phyloP scores from a whole-genome alignment of 176 grass and related monocot genomes.

The Saccharum officinarum region DNA sequence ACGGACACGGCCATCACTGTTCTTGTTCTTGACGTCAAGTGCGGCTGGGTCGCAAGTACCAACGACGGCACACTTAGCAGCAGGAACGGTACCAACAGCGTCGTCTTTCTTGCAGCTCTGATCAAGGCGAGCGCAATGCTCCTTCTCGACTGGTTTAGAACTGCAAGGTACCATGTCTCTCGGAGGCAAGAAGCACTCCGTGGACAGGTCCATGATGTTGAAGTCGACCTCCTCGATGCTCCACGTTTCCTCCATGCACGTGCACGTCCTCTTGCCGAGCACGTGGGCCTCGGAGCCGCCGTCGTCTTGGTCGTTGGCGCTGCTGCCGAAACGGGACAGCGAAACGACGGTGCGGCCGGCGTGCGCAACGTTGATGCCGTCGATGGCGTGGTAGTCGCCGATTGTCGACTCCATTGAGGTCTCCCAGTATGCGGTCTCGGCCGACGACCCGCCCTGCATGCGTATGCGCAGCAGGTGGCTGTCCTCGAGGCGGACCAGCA shows the following conservation, averaged over 20 bases:
- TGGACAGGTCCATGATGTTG: constrained; percentile 65
- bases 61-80: not conserved
- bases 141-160: not conserved
- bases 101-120: constrained; percentile 14
- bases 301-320: not conserved
- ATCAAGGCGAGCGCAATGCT: not conserved
- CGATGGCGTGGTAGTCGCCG: constrained; percentile 67
- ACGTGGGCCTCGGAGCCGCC: constrained; percentile 5
- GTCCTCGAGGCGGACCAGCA: constrained; percentile 75
- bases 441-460: not conserved
- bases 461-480: constrained; percentile 56
- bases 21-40: not conserved
- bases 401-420: constrained; percentile 67
- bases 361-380: constrained; percentile 83
- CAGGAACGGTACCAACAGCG: not conserved
- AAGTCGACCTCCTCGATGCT: constrained; percentile 82
- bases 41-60: not conserved
- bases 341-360: constrained; percentile 58
- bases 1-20: not conserved
- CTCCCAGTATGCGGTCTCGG: constrained; percentile 66
- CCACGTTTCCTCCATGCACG: constrained; percentile 72
- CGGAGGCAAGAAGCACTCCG: constrained; percentile 75
- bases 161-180: constrained; percentile 38
- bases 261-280: constrained; percentile 6
- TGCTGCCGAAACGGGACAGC: constrained; percentile 38